These are phyloP conservation scores for Anthostomella pinea DNA, from an alignment of 2,329 filamentous ascomycete species.

Conservation along the genomic window DNA sequence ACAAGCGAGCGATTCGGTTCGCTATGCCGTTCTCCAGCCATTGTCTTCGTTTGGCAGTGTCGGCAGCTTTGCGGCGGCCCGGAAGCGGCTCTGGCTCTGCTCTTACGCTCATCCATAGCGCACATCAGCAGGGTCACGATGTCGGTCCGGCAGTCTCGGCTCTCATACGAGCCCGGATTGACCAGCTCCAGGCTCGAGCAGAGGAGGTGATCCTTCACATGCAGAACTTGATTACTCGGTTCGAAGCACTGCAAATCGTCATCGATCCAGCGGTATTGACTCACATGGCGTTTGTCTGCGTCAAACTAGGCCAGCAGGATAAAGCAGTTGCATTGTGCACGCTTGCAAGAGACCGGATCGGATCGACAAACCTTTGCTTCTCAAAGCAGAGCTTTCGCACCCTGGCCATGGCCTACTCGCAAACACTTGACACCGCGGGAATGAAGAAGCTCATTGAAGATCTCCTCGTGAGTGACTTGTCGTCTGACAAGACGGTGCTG, in stretches of 20 bases:
- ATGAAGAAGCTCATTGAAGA: constrained; percentile 22
- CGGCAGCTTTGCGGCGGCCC: constrained; percentile 38
- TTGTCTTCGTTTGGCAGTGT: constrained; percentile 47
- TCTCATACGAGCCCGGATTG: constrained; percentile 26
- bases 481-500: constrained; percentile 19
- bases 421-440: constrained; percentile 18
- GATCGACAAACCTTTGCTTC: constrained; percentile 24
- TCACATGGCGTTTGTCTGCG: constrained; percentile 24
- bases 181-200: constrained; percentile 17
- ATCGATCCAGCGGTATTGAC: constrained; percentile 24
- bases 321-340: constrained; percentile 28
- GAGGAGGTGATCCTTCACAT: constrained; percentile 24
- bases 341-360: constrained; percentile 23
- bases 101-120: constrained; percentile 37
- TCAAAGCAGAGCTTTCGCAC: constrained; percentile 22
- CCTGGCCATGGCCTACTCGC: constrained; percentile 24
- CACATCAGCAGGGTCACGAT: constrained; percentile 40
- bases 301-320: constrained; percentile 18
- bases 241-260: constrained; percentile 26
- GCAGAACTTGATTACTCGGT: constrained; percentile 23
- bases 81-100: constrained; percentile 32
- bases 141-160: constrained; percentile 34
- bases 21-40: constrained; percentile 38
- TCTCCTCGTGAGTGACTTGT: constrained; percentile 18
- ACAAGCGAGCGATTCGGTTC: constrained; percentile 33